Evolutionary conservation across 768 basidiomycete genomes (phyloP).

Genomic region (Hebeloma cylindrosporum): DNA sequence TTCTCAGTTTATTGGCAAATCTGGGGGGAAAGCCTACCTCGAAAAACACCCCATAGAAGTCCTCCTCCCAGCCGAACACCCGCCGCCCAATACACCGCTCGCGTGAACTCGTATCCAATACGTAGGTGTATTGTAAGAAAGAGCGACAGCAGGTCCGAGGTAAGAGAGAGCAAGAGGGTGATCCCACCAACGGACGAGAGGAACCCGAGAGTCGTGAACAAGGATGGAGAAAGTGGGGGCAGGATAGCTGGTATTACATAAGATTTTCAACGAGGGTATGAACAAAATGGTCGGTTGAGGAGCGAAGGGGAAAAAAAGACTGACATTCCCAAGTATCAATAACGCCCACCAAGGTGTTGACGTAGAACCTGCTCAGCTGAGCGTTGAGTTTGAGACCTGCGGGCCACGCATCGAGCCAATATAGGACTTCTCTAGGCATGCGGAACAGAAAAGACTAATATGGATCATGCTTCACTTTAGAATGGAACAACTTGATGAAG

Average conservation of each 20-base stretch:
- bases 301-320: constrained; percentile 24
- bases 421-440: constrained; percentile 38
- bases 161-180: constrained; percentile 65
- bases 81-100: constrained; percentile 55
- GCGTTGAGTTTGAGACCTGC: constrained; percentile 95
- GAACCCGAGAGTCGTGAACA: constrained; percentile 16
- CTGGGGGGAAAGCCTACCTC: constrained; percentile 52
- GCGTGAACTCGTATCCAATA: constrained; percentile 64
- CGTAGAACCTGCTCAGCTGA: constrained; percentile 84
- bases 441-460: constrained; percentile 36
- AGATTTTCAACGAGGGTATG: constrained; percentile 1
- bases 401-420: constrained; percentile 95
- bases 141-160: constrained; percentile 60
- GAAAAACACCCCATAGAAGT: constrained; percentile 83
- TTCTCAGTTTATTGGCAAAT: no score
- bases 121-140: constrained; percentile 73
- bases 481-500: background rate
- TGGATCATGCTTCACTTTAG: background rate
- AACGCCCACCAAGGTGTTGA: constrained; percentile 65
- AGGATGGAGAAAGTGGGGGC: constrained; percentile 25
- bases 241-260: constrained; percentile 6
- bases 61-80: constrained; percentile 57
- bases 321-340: constrained; percentile 73
- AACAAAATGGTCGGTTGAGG: background rate
- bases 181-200: constrained; percentile 48